Conservation (phyloP, 2,329 filamentous ascomycete species). For the Fusarium sublunatum region DNA sequence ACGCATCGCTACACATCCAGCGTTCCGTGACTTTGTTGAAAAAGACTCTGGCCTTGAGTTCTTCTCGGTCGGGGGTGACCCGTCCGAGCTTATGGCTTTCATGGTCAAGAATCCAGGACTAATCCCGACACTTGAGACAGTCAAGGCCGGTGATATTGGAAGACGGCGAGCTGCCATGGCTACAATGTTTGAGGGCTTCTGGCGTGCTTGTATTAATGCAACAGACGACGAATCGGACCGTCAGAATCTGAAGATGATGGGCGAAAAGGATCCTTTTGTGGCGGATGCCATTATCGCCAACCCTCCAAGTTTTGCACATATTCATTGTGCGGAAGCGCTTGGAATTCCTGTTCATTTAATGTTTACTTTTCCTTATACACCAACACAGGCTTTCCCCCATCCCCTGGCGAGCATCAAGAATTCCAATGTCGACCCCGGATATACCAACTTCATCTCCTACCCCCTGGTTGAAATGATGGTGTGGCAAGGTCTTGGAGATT, state of each 20-base stretch:
- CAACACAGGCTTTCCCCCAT: conserved; percentile 80
- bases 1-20: conserved; percentile 81
- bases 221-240: conserved; percentile 72
- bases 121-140: conserved; percentile 77
- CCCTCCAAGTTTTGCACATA: conserved; percentile 80
- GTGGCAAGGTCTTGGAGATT: conserved; percentile 87
- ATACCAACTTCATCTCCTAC: conserved; percentile 85
- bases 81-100: conserved; percentile 84
- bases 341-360: conserved; percentile 84
- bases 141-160: conserved; percentile 79
- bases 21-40: conserved; percentile 80
- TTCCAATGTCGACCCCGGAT: conserved; percentile 76
- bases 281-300: conserved; percentile 89
- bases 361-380: conserved; percentile 88
- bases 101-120: conserved; percentile 88
- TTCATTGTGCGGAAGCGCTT: conserved; percentile 82
- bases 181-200: conserved; percentile 86
- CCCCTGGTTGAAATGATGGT: conserved; percentile 86
- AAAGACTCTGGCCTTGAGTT: conserved; percentile 80
- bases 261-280: conserved; percentile 69
- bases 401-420: conserved; percentile 80
- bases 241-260: conserved; percentile 73
- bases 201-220: conserved; percentile 79
- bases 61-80: conserved; percentile 83
- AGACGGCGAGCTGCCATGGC: conserved; percentile 76